Base-by-base conservation (phyloP, 2,329 filamentous ascomycete genomes). In the Aspergillus costaricaensis region DNA sequence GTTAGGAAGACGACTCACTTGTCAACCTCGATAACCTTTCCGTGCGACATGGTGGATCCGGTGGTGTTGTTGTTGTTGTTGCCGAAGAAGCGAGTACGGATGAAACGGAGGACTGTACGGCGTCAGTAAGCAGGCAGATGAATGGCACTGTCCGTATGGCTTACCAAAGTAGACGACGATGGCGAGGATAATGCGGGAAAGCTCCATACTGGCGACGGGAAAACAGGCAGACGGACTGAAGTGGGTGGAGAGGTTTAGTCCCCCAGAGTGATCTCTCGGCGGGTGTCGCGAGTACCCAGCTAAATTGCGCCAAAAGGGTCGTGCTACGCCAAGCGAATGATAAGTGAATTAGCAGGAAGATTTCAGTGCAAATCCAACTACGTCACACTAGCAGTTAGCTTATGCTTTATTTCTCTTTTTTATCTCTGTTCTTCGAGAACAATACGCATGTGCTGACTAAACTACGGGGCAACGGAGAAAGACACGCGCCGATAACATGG, bases 11-110 rank as follows among this genome's bases (percentile, higher is more conserved):
- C 7, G 25, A 49, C 68, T 60, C 66, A 76, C 74, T 74, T 75
- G 68, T 76, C 74, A 14, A 76, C 68, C 58, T 72, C 66, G 58
- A 68, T 67, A n/a, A 76, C 74, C 56, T 75, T 76, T 64, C 73
- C 74, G 67, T 75, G 72, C 23, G 72, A 58, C 68, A 69, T 71
- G 55, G 66, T 72, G 60, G 69, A 51, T 32, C 60, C 36, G 43
- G 60, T 39, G 43, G 60, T 39, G 49, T 61, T 57, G 51, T 52
- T 59, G 51, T 52, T 59, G 21, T 23, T 23, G 21, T 23, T 23
- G 44, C 57, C 25, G 56, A 32, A 58, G 27, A 49, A 39, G 47
- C 64, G 65, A 43, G 50, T 59, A 25, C 59, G 47, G 52, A 65
- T 57, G 23, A 66, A 48, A 52, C 64, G 64, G 57, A 67, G 55